Evolutionary conservation across 2,329 filamentous ascomycete genomes (phyloP).

Genomic region (Venturia nashicola): DNA sequence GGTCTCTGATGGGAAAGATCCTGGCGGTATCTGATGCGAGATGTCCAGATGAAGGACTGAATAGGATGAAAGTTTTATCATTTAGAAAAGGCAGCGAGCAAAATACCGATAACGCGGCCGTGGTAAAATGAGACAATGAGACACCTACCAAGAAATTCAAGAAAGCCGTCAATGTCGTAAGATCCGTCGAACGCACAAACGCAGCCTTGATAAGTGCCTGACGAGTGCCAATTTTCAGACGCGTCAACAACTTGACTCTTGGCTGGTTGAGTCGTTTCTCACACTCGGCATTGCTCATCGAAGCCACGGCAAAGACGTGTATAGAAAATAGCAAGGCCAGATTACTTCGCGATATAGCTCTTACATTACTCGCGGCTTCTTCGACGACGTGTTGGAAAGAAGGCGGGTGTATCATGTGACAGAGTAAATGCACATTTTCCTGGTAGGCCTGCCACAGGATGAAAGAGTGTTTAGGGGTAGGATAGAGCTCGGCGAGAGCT

Average conservation of each 20-base stretch:
- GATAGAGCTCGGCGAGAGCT: neutral
- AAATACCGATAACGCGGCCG: too few relatives aligned
- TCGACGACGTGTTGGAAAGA: conserved; percentile 2
- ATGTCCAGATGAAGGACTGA: too few relatives aligned
- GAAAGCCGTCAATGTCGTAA: conserved; percentile 55
- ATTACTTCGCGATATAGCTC: neutral
- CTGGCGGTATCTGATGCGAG: too few relatives aligned
- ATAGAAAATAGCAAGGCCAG: conserved; percentile 20
- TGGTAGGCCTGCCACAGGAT: neutral
- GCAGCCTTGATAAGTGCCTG: conserved; percentile 54
- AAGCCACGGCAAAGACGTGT: conserved; percentile 25
- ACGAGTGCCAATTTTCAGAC: conserved; percentile 47
- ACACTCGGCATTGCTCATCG: conserved; percentile 45
- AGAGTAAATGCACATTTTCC: conserved; percentile 8
- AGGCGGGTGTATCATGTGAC: conserved; percentile 9
- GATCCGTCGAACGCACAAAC: conserved; percentile 53
- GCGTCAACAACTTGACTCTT: conserved; percentile 37
- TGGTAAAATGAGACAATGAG: neutral
- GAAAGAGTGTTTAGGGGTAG: neutral
- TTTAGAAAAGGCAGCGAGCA: too few relatives aligned
- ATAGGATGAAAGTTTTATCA: too few relatives aligned
- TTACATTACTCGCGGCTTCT: neutral
- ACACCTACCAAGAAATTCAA: conserved; percentile 51
- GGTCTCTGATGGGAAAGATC: too few relatives aligned
- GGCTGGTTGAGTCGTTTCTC: conserved; percentile 40